Percentiles rank a stretch among this genome's conserved stretches.
phyloP scores from a whole-genome alignment of 116 monocot species.

The Phalaenopsis hybrid region DNA sequence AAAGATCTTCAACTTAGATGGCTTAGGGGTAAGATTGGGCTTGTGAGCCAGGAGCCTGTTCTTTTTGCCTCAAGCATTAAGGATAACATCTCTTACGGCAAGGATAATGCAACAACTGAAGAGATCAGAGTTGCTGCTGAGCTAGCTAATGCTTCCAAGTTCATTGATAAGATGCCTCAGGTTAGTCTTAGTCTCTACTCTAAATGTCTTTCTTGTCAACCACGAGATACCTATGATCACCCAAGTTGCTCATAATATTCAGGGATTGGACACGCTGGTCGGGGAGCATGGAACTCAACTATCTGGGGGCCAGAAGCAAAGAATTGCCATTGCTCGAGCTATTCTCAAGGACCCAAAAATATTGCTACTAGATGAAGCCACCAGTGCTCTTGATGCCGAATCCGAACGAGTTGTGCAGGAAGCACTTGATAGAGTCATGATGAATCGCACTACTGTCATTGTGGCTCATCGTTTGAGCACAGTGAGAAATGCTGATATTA shows the following conservation, averaged over 20 bases:
- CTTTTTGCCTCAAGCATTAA: conserved; percentile 55
- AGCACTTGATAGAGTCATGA: conserved; percentile 59
- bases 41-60: conserved; percentile 78
- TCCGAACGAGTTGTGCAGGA: conserved; percentile 64
- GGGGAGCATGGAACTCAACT: conserved; percentile 64
- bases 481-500: conserved; percentile 43
- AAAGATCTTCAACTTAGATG: conserved; percentile 60
- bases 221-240: not conserved
- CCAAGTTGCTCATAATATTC: not conserved
- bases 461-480: conserved; percentile 55
- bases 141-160: conserved; percentile 72
- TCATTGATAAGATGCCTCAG: conserved; percentile 70
- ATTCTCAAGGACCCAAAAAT: conserved; percentile 66
- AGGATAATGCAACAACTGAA: conserved; percentile 53
- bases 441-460: conserved; percentile 49
- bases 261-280: conserved; percentile 68
- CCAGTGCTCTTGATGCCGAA: conserved; percentile 65
- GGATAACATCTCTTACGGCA: conserved; percentile 74
- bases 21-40: conserved; percentile 68
- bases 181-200: conserved; percentile 16
- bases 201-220: not conserved
- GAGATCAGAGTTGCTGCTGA: conserved; percentile 56
- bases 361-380: conserved; percentile 72
- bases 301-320: conserved; percentile 76
- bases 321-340: conserved; percentile 72